Evolutionary conservation across 83 land plant genomes (phyloP), one percentile per base, ranked within the genome.

Genomic region (Picea mariana): DNA sequence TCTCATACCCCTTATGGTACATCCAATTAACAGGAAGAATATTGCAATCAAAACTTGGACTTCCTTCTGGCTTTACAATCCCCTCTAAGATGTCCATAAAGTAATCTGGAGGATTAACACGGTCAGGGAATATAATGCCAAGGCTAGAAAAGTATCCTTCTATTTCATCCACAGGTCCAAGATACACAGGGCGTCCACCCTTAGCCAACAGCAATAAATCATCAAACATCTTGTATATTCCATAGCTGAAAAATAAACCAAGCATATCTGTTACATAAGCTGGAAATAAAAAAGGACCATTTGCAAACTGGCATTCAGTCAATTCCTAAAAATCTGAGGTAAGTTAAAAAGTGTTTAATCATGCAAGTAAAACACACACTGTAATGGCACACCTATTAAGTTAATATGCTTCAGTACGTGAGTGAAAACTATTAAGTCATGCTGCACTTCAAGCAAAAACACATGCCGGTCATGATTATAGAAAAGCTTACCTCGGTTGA

Each of bases 71-170:
- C 76, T 85, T 86, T 58, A 86, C 84, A 15, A 94, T 86, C 20
- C 99, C 99, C 89, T 98, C 99, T 65, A 98, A 77, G 73, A 96
- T 88, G 82, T 98, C 99, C 87, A 98, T 98, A 40, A 83, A 93
- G 84, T 98, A 83, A 71, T 98, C 99, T 18, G 99, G 99, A 55
- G 99, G 99, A 81, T 96, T 98, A 61, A 98, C 87, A 75, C 99
- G 95, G 21, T 94, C 99, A n/a, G 99, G 99, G 38, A 98, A 93
- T 81, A 38, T 79, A 80, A 94, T 90, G 3, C 99, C 99, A 78
- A 96, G 86, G 59, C 83, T 80, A 31, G 90, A 31, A 82, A 98
- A 98, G 85, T 96, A 98, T 64, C 87, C 91, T 88, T 98, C 99
- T 44, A 90, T 93, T 80, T 94, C 92, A 71, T 86, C 88, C 64